These are phyloP conservation scores for Onygenales sp. DNA, from an alignment of 2,329 filamentous ascomycete genomes.

Conservation along the genomic window DNA sequence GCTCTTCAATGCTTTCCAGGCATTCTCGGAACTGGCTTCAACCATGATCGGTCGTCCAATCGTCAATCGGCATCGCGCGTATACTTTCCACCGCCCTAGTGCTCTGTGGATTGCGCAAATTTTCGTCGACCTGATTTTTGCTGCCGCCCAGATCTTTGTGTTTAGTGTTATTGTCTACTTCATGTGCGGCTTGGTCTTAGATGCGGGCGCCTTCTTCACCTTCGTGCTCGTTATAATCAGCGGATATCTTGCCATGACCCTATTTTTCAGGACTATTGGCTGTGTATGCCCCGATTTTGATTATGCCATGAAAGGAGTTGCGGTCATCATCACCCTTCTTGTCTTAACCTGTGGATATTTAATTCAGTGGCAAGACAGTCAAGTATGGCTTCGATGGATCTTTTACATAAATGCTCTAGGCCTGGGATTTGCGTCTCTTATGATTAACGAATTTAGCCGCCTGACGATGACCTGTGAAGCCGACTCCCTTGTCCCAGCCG, in stretches of 20 bases:
- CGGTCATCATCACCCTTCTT: slow-evolving; percentile 63
- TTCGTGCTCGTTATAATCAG: slow-evolving; percentile 69
- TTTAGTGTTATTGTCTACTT: slow-evolving; percentile 83
- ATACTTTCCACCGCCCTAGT: slow-evolving; percentile 81
- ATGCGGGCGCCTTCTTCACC: slow-evolving; percentile 72
- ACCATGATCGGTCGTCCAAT: slow-evolving; percentile 84
- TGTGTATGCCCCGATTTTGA: slow-evolving; percentile 70
- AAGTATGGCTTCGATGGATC: slow-evolving; percentile 72
- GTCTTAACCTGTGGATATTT: slow-evolving; percentile 36
- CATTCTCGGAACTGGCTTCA: slow-evolving; percentile 69
- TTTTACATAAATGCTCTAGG: slow-evolving; percentile 70
- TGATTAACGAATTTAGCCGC: slow-evolving; percentile 71
- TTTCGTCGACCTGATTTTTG: slow-evolving; percentile 76
- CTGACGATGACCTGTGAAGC: slow-evolving; percentile 47
- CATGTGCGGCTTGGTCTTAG: slow-evolving; percentile 69
- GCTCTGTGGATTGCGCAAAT: slow-evolving; percentile 71
- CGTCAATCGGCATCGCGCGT: slow-evolving; percentile 79
- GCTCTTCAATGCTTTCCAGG: slow-evolving; percentile 75
- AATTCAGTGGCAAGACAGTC: slow-evolving; percentile 39
- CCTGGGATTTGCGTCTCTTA: slow-evolving; percentile 70
- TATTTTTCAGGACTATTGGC: slow-evolving; percentile 77
- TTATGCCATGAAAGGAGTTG: slow-evolving; percentile 73
- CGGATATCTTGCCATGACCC: slow-evolving; percentile 74
- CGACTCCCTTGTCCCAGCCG: slow-evolving; percentile 34
- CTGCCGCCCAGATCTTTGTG: slow-evolving; percentile 60